These are phyloP conservation scores for Vaccinium myrtillus DNA, from an alignment of 148 eudicot genomes.

Conservation along the genomic window DNA sequence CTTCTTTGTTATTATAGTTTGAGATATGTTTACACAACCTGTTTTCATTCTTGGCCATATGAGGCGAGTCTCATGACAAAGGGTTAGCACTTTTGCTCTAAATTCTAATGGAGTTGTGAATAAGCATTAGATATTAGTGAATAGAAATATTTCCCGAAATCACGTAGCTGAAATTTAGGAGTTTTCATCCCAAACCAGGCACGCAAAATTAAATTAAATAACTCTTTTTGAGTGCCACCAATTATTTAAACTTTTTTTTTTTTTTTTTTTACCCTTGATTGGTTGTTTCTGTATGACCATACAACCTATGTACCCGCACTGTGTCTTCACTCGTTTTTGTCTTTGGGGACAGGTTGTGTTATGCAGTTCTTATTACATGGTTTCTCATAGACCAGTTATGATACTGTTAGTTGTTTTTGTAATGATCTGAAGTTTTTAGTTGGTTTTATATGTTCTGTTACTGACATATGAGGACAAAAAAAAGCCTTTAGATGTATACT, in stretches of 20 bases:
- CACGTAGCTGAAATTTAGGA: background rate
- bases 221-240: background rate
- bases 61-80: background rate
- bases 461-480: background rate
- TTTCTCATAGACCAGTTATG: background rate
- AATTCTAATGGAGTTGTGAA: background rate
- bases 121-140: background rate
- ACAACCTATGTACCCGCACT: background rate
- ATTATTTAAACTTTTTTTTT: background rate
- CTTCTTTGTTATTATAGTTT: background rate
- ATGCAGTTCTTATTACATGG: background rate
- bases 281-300: background rate
- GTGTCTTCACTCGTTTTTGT: background rate
- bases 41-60: background rate
- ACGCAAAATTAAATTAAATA: background rate
- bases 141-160: background rate
- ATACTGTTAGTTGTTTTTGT: background rate
- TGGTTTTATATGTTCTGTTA: background rate
- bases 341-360: too few relatives aligned
- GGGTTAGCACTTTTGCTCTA: background rate
- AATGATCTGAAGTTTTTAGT: background rate
- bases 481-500: background rate
- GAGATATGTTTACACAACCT: background rate
- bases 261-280: background rate
- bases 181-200: background rate